A percentile compares a stretch with the other conserved stretches of the same genome.
Evolutionary conservation across 495 filamentous ascomycete species (phyloP).

Genomic region (Tuber brumale): DNA sequence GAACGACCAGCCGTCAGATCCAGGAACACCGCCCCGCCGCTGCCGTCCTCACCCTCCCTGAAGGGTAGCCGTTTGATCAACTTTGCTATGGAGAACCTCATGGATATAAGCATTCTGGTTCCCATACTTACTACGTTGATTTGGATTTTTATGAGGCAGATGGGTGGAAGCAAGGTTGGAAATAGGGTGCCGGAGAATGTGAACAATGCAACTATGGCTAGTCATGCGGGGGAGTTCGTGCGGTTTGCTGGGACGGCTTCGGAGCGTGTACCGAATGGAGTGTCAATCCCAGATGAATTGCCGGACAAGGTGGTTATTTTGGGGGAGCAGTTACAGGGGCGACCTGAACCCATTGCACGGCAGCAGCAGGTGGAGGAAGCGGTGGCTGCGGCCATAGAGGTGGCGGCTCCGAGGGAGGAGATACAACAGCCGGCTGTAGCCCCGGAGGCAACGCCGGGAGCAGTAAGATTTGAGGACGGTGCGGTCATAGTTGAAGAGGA

Average conservation of each 20-base stretch:
- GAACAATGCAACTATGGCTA: background rate
- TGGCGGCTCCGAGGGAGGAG: constrained; percentile 3
- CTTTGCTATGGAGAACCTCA: constrained; percentile 29
- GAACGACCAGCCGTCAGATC: constrained; percentile 26
- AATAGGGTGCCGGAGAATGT: background rate
- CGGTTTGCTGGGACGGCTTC: background rate
- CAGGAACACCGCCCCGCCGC: constrained; percentile 25
- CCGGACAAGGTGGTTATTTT: background rate
- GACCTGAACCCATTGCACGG: background rate
- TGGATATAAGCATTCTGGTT: constrained; percentile 34
- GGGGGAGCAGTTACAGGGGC: background rate
- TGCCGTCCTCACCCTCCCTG: constrained; percentile 32
- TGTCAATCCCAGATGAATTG: background rate
- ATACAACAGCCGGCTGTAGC: constrained; percentile 3
- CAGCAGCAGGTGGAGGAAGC: background rate
- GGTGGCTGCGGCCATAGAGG: background rate
- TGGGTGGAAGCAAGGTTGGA: background rate
- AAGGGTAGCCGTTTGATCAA: constrained; percentile 30
- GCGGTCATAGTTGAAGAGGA: constrained; percentile 24
- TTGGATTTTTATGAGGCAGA: constrained; percentile 1
- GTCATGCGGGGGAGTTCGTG: background rate
- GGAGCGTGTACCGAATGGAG: background rate
- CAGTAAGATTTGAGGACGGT: constrained; percentile 26
- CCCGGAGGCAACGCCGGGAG: constrained; percentile 17
- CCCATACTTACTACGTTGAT: background rate